Evolutionary conservation across 2,329 filamentous ascomycete species (phyloP).

Genomic region (Colletotrichum sansevieriae): DNA sequence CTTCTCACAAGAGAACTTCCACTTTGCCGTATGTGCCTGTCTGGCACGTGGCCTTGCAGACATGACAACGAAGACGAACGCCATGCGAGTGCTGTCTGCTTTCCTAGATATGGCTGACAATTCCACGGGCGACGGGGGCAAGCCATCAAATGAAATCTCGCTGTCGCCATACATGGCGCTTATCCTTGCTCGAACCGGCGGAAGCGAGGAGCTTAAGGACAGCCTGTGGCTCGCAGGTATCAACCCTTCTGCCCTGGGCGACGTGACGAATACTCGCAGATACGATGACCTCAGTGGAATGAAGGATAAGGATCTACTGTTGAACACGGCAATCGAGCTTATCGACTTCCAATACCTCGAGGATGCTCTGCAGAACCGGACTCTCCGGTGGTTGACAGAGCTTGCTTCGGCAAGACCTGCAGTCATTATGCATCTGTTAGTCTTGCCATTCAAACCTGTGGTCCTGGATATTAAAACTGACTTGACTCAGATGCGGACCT

Average conservation of each 20-base stretch:
- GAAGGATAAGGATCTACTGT: constrained; percentile 71
- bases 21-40: constrained; percentile 75
- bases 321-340: constrained; percentile 73
- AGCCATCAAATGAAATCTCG: constrained; percentile 44
- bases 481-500: constrained; percentile 61
- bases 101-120: constrained; percentile 68
- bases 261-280: constrained; percentile 55
- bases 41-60: constrained; percentile 75
- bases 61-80: constrained; percentile 68
- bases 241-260: constrained; percentile 58
- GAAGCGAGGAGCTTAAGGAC: constrained; percentile 71
- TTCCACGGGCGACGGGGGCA: constrained; percentile 41
- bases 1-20: constrained; percentile 74
- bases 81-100: constrained; percentile 71
- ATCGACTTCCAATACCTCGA: constrained; percentile 77
- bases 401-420: constrained; percentile 66
- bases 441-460: constrained; percentile 28
- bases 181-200: constrained; percentile 68
- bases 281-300: constrained; percentile 60
- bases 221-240: constrained; percentile 72
- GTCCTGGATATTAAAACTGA: constrained; percentile 40
- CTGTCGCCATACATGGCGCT: constrained; percentile 71
- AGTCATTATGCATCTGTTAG: constrained; percentile 71
- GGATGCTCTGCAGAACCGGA: constrained; percentile 71
- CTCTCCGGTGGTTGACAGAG: constrained; percentile 70